A percentile compares a stretch with the other conserved stretches of the same genome.
Conservation (phyloP, 306 rosid genomes). For the Glycine soja region DNA sequence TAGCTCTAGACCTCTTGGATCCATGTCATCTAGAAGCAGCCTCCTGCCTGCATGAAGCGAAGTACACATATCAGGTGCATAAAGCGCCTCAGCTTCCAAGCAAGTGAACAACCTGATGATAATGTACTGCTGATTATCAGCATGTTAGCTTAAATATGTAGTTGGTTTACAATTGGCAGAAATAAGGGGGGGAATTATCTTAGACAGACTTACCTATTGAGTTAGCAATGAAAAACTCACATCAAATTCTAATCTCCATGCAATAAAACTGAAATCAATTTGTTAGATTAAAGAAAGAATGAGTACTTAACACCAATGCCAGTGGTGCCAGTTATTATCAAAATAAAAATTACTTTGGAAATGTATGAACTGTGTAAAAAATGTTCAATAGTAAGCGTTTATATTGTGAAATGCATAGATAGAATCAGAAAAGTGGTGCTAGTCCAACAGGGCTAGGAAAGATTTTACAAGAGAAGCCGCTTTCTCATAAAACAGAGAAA, state of each 20-base stretch:
- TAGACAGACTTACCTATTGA: not conserved
- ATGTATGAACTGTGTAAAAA: not conserved
- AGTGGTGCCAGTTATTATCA: not conserved
- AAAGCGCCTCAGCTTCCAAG: too few species aligned
- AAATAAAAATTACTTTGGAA: not conserved
- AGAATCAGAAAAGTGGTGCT: not conserved
- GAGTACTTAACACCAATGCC: constrained; percentile 6
- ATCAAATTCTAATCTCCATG: not conserved
- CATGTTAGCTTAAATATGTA: too few species aligned
- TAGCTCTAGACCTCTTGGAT: not conserved
- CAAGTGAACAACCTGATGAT: too few species aligned
- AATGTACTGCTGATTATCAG: too few species aligned
- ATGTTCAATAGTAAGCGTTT: not conserved
- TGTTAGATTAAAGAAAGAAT: not conserved
- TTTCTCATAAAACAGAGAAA: not conserved
- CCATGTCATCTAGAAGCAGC: constrained; percentile 23
- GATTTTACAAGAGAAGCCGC: not conserved
- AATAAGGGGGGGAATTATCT: not conserved
- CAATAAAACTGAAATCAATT: not conserved
- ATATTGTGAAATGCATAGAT: constrained; percentile 17
- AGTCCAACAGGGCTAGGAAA: not conserved
- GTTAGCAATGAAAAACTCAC: not conserved
- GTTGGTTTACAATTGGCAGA: not conserved
- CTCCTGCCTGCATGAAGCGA: too few species aligned
- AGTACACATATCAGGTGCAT: too few species aligned